Conservation (phyloP, 1,284 basidiomycete genomes). For the Marasmius sp. region DNA sequence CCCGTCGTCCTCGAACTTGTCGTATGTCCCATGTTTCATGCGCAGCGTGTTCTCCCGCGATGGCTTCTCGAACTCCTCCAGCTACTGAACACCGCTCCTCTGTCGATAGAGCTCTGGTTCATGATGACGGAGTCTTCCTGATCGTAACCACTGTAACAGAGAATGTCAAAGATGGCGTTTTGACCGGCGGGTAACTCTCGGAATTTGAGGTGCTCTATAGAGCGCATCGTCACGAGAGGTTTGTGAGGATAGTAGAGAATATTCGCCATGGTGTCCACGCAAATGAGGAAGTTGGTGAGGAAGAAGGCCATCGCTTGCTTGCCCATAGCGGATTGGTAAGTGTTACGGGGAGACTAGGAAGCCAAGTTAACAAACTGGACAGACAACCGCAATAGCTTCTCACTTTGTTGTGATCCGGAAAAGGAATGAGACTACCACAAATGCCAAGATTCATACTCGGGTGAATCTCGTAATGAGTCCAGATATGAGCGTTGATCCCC, state of each 20-base stretch:
- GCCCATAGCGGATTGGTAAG: too few relatives aligned
- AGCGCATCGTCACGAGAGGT: too few relatives aligned
- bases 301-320: too few relatives aligned
- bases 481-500: slow-evolving; percentile 81
- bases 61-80: slow-evolving; percentile 98
- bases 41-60: slow-evolving; percentile 90
- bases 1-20: slow-evolving; percentile 97
- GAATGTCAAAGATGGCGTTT: slow-evolving; percentile 97
- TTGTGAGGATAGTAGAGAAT: too few relatives aligned
- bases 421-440: slow-evolving; percentile 97
- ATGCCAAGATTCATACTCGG: slow-evolving; percentile 99
- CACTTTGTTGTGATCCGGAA: slow-evolving; percentile 99
- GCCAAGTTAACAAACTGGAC: slow-evolving; percentile 18
- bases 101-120: slow-evolving; percentile 99
- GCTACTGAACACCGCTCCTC: slow-evolving; percentile 89
- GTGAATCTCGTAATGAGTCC: slow-evolving; percentile 99
- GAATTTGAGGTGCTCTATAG: too few relatives aligned
- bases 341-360: too few relatives aligned
- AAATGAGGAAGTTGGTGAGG: too few relatives aligned
- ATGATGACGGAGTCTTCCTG: slow-evolving; percentile 99
- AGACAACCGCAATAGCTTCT: slow-evolving; percentile 23
- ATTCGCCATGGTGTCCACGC: too few relatives aligned
- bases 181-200: too few relatives aligned
- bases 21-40: slow-evolving; percentile 98
- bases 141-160: slow-evolving; percentile 99